Conservation (phyloP, 108 stramenopile species). For the Cyclotella atomus region DNA sequence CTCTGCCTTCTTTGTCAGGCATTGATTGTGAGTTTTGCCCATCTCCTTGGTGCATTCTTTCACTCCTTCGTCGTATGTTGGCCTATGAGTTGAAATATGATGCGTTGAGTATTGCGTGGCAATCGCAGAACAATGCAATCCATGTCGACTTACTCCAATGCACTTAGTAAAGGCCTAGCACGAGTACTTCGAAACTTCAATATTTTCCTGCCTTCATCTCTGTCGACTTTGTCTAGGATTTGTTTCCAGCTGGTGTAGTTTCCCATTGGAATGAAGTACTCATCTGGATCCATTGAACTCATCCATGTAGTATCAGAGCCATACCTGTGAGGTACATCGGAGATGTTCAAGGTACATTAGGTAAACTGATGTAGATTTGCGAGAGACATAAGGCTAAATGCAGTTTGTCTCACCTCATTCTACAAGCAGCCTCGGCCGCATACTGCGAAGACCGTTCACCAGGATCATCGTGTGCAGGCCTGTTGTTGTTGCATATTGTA, state of each 20-base stretch:
- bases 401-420: constrained; percentile 20
- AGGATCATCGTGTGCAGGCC: constrained; percentile 55
- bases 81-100: constrained; percentile 15
- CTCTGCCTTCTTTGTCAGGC: constrained; percentile 51
- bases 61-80: constrained; percentile 48
- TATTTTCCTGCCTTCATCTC: constrained; percentile 46
- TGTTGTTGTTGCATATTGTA: constrained; percentile 58
- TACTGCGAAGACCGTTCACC: constrained; percentile 55
- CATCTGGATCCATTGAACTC: constrained; percentile 59
- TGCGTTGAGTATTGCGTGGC: too few relatives aligned
- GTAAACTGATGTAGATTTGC: too few relatives aligned
- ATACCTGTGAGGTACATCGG: constrained; percentile 14
- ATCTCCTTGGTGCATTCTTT: constrained; percentile 51
- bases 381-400: too few relatives aligned
- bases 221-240: constrained; percentile 53
- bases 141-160: constrained; percentile 46
- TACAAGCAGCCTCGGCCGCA: constrained; percentile 56
- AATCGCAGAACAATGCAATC: not conserved
- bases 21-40: constrained; percentile 46
- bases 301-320: constrained; percentile 55
- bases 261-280: constrained; percentile 57
- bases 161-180: constrained; percentile 53
- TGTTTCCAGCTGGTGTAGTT: constrained; percentile 60
- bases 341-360: too few relatives aligned
- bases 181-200: constrained; percentile 68